A percentile compares a stretch with the other conserved stretches of the same genome.
Evolutionary conservation across 176 grass and related monocot species (phyloP).

Genomic region (Chloris gayana): DNA sequence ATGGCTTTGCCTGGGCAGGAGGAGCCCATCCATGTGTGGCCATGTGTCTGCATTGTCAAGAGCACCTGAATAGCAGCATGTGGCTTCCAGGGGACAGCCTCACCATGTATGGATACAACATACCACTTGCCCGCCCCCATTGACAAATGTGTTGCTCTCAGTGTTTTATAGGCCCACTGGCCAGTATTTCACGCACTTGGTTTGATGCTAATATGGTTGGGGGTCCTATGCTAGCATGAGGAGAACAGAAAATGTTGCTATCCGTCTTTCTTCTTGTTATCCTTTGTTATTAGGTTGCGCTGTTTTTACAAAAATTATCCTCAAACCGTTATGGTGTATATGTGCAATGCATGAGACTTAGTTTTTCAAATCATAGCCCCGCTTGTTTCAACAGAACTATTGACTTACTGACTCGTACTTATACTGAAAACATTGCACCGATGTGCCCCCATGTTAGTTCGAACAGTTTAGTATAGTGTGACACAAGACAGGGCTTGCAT

Average conservation of each 20-base stretch:
- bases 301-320: no score
- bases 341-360: no score
- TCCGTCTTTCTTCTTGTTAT: neutral
- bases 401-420: no score
- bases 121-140: conserved; percentile 26
- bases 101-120: conserved; percentile 18
- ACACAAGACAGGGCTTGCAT: no score
- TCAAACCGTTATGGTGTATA: no score
- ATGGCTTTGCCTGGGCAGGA: conserved; percentile 51
- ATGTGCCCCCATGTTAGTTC: no score
- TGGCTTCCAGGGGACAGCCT: conserved; percentile 34
- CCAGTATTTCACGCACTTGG: conserved; percentile 22
- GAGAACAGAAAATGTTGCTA: neutral
- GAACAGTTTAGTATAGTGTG: no score
- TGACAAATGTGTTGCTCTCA: conserved; percentile 32
- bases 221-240: neutral
- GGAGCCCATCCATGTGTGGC: conserved; percentile 59
- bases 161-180: conserved; percentile 29
- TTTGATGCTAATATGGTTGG: conserved; percentile 29
- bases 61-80: conserved; percentile 47
- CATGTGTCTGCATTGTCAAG: conserved; percentile 46
- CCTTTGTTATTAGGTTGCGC: no score
- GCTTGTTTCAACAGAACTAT: no score
- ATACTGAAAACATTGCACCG: no score
- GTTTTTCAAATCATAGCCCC: no score